Evolutionary conservation across 768 basidiomycete species (phyloP), one percentile per base, ranked within the genome.

Genomic region (Pleurotus cornucopiae): DNA sequence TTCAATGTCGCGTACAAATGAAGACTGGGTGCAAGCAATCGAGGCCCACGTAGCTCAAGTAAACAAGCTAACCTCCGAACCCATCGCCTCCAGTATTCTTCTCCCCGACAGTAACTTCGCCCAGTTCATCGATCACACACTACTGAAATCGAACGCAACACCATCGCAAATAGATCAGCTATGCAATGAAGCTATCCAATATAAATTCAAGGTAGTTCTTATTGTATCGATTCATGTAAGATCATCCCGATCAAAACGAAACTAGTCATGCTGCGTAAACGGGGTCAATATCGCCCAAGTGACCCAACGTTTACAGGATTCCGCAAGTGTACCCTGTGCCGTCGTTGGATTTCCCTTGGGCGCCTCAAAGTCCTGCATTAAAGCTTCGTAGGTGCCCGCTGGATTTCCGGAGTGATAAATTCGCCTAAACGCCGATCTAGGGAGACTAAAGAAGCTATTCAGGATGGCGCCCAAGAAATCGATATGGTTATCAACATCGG

Each of bases 321-420:
- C 76, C 6, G 61, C 67, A 0, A 68, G 64, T 2, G 71, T 79
- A 2, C 67, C 75, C 2, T 81, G 80, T 56, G 73, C 73, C 45
- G 80, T 81, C 0, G 69, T 82, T 16, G 78, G 78, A 2, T 81
- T 82, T 58, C 80, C 79, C 43, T 69, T 81, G 1, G 80, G 80
- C 7, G 78, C 80, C 6, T 71, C 71, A 4, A 73, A 74, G 16
- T 64, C 75, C 2, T 68, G 67, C 46, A 66, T 73, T 0, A 80
- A 80, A 61, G 74, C 73, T 52, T 79, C 73, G 79, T 80, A 20
- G 63, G 73, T 67, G 25, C 16, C 40, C 25, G 18, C 53, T 37
- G 41, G 21, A 11, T 11, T 34, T 11, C 23, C 30, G 30, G 11
- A 34, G 7, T 11, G 30, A 11, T 34, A 34, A 34, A 34, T 14